Evolutionary conservation across 2,329 filamentous ascomycete species (phyloP), one percentile per base, ranked within the genome.

Genomic region (Neonectria magnoliae): DNA sequence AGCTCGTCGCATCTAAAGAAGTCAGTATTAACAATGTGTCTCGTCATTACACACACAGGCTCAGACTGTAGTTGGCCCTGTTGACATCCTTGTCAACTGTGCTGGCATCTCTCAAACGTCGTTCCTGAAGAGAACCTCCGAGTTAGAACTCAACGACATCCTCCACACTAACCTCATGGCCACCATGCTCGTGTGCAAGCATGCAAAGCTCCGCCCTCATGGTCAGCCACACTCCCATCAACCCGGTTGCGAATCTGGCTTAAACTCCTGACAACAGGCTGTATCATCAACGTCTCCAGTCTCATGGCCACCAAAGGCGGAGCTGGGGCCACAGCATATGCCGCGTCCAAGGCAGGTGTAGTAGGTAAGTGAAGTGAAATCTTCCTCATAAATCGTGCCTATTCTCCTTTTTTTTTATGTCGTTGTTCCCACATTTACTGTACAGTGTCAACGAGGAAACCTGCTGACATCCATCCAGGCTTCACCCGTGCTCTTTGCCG

Each of bases 221-320:
- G 79, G 79, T 80, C 72, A 4, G 56, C 22, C 10, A 27, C 20
- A n/a, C 13, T 33, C n/a, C 18, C 38, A 9, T 11, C n/a, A 51
- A 47, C 22, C 48, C 11, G 3, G 36, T 11, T 27, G 25, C n/a
- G 29, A 42, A 31, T 9, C 2, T n/a, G 53, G 53, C 58, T 65
- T 56, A 66, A 57, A 62, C 16, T 45, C 16, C 14, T 22, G 31
- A 6, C 22, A 38, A 5, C 50, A 87, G 87, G 84, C 8, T 92
- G 88, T 73, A 94, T 97, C 66, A 90, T 97, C 77, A 97, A 97
- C 74, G 82, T 97, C 22, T 90, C 92, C 1, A 95, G 92, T 52
- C 81, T 97, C 31, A 85, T 97, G 50, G 93, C 89, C 0, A 75
- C 85, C 1, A 90, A 90, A 62, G 91, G 89, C 1, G 91, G 90